Evolutionary conservation across 495 filamentous ascomycete species (phyloP).

Genomic region (Penicillium coprophilum): DNA sequence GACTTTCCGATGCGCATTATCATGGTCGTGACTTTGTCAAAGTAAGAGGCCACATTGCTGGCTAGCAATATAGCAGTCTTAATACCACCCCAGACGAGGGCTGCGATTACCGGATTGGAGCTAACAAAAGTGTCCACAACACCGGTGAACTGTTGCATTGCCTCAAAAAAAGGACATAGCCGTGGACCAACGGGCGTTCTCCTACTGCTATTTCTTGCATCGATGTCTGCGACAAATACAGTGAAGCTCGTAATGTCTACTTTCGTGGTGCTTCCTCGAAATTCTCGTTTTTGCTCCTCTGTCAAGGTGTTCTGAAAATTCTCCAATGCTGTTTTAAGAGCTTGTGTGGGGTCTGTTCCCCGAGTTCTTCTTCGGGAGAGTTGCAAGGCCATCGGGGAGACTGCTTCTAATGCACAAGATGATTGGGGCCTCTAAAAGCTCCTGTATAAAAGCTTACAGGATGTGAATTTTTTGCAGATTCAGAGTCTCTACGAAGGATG

Average conservation of each 20-base stretch:
- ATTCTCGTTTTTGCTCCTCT: constrained; percentile 22
- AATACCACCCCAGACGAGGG: constrained; percentile 41
- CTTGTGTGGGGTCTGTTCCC: constrained; percentile 4
- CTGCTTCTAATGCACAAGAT: no score
- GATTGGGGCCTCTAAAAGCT: no score
- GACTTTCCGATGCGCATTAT: constrained; percentile 28
- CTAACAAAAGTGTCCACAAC: constrained; percentile 35
- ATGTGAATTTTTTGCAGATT: no score
- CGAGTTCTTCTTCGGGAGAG: neutral
- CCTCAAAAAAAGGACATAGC: constrained; percentile 29
- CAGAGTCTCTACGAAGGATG: no score
- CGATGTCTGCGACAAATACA: constrained; percentile 31
- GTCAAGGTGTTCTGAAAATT: constrained; percentile 24
- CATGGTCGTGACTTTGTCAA: constrained; percentile 34
- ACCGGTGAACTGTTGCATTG: constrained; percentile 31
- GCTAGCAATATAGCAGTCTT: constrained; percentile 30
- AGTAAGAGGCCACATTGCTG: constrained; percentile 34
- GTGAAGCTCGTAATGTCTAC: constrained; percentile 32
- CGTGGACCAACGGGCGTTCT: constrained; percentile 29
- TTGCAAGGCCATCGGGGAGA: neutral
- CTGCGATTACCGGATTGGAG: constrained; percentile 34
- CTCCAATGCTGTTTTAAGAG: constrained; percentile 13
- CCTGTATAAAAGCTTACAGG: no score
- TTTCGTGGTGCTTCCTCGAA: constrained; percentile 14
- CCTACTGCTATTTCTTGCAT: constrained; percentile 24